phyloP scores from a whole-genome alignment of 352 stramenopile species.

The Pythium grandisporangium region DNA sequence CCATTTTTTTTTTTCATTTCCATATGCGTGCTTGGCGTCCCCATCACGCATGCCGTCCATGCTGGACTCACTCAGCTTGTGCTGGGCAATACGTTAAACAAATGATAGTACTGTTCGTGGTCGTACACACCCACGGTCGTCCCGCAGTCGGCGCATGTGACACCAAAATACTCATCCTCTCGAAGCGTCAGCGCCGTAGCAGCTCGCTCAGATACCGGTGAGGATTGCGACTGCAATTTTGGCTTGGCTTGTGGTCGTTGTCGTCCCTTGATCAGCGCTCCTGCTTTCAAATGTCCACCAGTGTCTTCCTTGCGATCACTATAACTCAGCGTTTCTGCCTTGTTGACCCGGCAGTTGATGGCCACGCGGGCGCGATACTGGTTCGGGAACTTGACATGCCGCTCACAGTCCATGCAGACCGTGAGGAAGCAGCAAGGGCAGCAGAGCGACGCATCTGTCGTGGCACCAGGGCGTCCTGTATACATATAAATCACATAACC shows the following conservation, averaged over 20 bases:
- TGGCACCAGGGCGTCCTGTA: conserved; percentile 6
- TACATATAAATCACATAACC: too few species aligned
- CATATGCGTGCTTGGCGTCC: too few species aligned
- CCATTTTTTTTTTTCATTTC: background rate
- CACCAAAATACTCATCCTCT: conserved; percentile 52
- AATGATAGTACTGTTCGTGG: conserved; percentile 47
- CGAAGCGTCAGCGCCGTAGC: too few species aligned
- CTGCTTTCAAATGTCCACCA: too few species aligned
- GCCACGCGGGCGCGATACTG: conserved; percentile 54
- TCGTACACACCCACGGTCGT: conserved; percentile 70
- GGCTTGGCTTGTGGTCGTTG: too few species aligned
- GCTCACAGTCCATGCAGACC: conserved; percentile 65
- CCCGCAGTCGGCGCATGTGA: conserved; percentile 65
- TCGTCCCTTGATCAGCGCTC: too few species aligned
- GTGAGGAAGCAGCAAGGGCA: conserved; percentile 80
- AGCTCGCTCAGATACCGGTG: too few species aligned
- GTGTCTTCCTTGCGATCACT: too few species aligned
- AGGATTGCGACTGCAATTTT: too few species aligned
- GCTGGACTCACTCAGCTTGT: too few species aligned
- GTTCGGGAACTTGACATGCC: conserved; percentile 54
- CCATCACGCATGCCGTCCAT: too few species aligned
- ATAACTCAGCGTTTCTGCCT: conserved; percentile 52
- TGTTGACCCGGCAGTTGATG: conserved; percentile 70
- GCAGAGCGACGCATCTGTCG: conserved; percentile 52
- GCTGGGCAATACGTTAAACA: conserved; percentile 73